Evolutionary conservation across 306 rosid species (phyloP), one percentile per base, ranked within the genome.

Genomic region (Erythrophleum fordii): DNA sequence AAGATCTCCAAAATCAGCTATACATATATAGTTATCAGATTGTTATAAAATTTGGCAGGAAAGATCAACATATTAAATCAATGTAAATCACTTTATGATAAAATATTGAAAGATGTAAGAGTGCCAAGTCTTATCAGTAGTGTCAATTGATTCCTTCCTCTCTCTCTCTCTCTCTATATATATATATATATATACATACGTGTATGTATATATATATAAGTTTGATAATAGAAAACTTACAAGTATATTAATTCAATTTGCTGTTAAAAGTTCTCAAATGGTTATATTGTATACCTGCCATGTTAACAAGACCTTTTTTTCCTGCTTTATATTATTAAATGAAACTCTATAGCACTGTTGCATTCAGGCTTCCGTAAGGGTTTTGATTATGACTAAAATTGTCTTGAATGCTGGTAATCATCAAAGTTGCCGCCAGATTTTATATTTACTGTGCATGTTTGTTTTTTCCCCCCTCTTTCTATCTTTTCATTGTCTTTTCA

Each of bases 161-260:
- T 34, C 37, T 34, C n/a, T n/a, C n/a, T n/a, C n/a, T n/a, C n/a
- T 34, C 37, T 34, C 37, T 34, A 3, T 34, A 34, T 34, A 1
- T 34, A 34, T 34, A 34, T 34, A 34, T 34, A 1, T 34, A n/a
- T n/a, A n/a, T n/a, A 1, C 4, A 4, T 31, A 4, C 4, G 35
- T 31, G 35, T 31, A 4, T 31, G 2, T 34, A 1, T 34, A n/a
- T n/a, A n/a, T n/a, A n/a, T n/a, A n/a, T n/a, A n/a, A n/a, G 37
- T 34, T 34, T 34, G 37, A 34, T 34, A 34, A 34, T 34, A 2
- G 37, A 34, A 34, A 34, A 34, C 37, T 34, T 34, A 34, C 3
- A 34, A 34, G 37, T n/a, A n/a, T n/a, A n/a, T n/a, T n/a, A n/a
- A 52, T 68, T 39, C 73, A 69, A 58, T 53, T 31, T 77, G 55